Evolutionary conservation across 108 stramenopile species (phyloP), one percentile per base, ranked within the genome.

Genomic region (Cyclostephanos invisitatus): DNA sequence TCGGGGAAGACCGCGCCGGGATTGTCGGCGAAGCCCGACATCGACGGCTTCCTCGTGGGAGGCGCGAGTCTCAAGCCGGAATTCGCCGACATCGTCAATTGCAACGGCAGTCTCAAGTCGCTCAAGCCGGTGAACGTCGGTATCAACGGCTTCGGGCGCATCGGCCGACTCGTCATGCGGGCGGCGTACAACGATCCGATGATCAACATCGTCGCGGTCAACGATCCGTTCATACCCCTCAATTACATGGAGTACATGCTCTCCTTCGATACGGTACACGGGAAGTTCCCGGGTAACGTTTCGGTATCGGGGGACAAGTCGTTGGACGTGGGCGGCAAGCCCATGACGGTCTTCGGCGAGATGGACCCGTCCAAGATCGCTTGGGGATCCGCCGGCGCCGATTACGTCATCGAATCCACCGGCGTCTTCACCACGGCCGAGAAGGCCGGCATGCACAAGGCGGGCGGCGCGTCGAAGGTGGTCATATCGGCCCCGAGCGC

Each of bases 31-130:
- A 93, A 97, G 90, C 82, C 83, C 27, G 99, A 99, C 84, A 98
- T 99, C 83, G 98, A 99, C 86, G 99, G 99, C 60, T 99, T 99
- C 91, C 85, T 99, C 49, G 99, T 99, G 29, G 99, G 99, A 21
- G 99, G 99, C 35, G 99, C 99, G 25, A 96, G 95, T 27, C 86
- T 99, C 68, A 99, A 99, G 85, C 90, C 94, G 46, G 97, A 97
- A 83, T 96, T 97, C 70, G 93, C 89, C 42, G 95, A 95, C 81
- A 97, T 97, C 77, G 87, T 97, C 73, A 93, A 92, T 82, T 93
- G 92, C 85, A 86, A 91, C 60, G 85, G 82, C 29, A 25, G 68
- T 22, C 68, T 49, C 7, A 89, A 87, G 67, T 85, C 86, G 44
- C 70, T 91, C 47, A 80, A 83, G 76, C 87, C 90, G 28, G 85